Percentiles rank a stretch among this genome's conserved stretches.
Conservation (phyloP, 2,329 filamentous ascomycete genomes). For the Fusarium ramigenum region DNA sequence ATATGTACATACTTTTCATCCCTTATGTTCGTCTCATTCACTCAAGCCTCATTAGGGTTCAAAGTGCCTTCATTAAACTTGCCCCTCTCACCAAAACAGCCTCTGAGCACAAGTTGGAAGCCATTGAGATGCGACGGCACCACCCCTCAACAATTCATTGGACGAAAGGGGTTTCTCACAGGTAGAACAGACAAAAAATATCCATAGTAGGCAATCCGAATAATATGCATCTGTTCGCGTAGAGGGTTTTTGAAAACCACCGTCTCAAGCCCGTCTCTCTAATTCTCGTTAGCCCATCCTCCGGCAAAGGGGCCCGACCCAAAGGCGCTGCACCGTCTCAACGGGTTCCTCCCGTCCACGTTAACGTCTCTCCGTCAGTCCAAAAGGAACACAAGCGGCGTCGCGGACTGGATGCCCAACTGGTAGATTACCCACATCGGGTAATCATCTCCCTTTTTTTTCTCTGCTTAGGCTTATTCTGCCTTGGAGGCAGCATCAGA, state of each 20-base stretch:
- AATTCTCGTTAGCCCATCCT: constrained; percentile 20
- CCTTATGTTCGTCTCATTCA: constrained; percentile 25
- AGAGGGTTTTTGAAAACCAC: constrained; percentile 10
- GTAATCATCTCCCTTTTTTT: constrained; percentile 34
- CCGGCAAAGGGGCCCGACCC: constrained; percentile 25
- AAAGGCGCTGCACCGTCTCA: constrained; percentile 31
- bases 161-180: not conserved
- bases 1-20: not conserved
- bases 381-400: constrained; percentile 22
- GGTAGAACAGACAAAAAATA: not conserved
- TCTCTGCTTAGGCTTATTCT: constrained; percentile 23
- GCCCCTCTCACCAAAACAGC: constrained; percentile 25
- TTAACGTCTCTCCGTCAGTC: constrained; percentile 22
- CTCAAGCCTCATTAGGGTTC: constrained; percentile 11
- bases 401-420: constrained; percentile 20
- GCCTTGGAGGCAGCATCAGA: constrained; percentile 6
- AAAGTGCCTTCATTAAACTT: constrained; percentile 28
- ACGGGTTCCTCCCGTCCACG: constrained; percentile 27
- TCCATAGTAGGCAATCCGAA: not conserved
- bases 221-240: constrained; percentile 2
- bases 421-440: constrained; percentile 25
- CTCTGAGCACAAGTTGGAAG: constrained; percentile 11
- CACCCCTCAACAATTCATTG: constrained; percentile 6
- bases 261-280: constrained; percentile 9
- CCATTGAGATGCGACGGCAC: constrained; percentile 1